Base-by-base conservation (phyloP, 129 eudicot species). In the Kitagawia praeruptora region DNA sequence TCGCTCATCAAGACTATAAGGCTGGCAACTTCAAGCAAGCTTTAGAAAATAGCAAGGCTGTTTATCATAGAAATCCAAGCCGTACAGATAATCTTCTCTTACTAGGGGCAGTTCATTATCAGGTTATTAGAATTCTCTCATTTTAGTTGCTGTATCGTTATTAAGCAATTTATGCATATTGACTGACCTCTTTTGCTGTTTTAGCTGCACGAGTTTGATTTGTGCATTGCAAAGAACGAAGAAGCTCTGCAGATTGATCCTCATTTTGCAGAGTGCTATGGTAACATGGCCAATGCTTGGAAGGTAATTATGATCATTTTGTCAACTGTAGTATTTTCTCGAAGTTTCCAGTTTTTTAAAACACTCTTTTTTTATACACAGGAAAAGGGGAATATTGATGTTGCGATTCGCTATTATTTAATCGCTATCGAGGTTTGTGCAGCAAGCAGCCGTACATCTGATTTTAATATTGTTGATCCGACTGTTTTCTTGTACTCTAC, bases 281-380 rank as follows among this genome's bases (percentile, higher is more conserved):
- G 99, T 51, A 96, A 96, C 85, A 96, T 96, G 99, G 99, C 99
- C 38, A 96, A 96, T 92, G 97, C 99, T 79, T 96, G 93, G 94
- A 96, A 96, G 99, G 99, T 96, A 64, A 74, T 38, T 66, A 14
- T 0, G 4, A 78, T 61, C 13, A 39, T 58, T 61, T 38, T 25
- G 34, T 75, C 67, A 34, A 23, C 31, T 31, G 70, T 0, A 6
- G 46, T 38, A 54, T 72, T 44, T 54, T 34, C 47, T 79, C 71
- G 31, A 56, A 25, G 47, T 53, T 38, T 72, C n/a, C 25, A n/a
- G 37, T 77, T 41, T 38, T 47, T 41, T 73, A 54, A 23, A 56
- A 56, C 58, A 70, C 45, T 48, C 70, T 48, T 83, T 49, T 44
- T 53, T 16, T 77, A 49, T 80, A 38, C 81, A 45, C 91, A 96